Evolutionary conservation across 257 asterid species (phyloP).

Genomic region (Ajuga chamaepitys): DNA sequence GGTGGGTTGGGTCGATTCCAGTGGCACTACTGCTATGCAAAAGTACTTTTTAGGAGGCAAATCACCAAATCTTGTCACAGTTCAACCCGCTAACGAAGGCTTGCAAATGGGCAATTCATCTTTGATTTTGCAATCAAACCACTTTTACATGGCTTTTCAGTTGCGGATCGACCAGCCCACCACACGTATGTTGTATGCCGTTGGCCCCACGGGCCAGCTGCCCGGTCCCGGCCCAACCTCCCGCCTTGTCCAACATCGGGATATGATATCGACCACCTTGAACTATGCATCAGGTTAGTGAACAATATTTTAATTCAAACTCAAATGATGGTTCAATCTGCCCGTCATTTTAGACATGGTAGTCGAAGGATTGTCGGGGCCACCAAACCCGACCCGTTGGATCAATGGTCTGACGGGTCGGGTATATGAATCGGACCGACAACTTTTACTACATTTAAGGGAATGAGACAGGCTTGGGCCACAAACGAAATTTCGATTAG

Average conservation of each 20-base stretch:
- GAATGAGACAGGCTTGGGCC: too few relatives aligned
- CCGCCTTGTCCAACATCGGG: constrained; percentile 41
- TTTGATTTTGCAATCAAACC: constrained; percentile 23
- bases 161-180: constrained; percentile 34
- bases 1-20: constrained; percentile 51
- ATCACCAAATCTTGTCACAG: constrained; percentile 26
- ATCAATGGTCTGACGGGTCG: too few relatives aligned
- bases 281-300: constrained; percentile 64
- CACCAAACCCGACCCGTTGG: too few relatives aligned
- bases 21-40: constrained; percentile 17
- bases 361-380: too few relatives aligned
- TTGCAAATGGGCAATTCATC: constrained; percentile 40
- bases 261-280: constrained; percentile 33
- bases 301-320: background rate
- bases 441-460: too few relatives aligned
- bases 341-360: background rate
- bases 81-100: constrained; percentile 26
- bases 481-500: too few relatives aligned
- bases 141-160: constrained; percentile 55
- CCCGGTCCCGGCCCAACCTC: constrained; percentile 27
- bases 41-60: constrained; percentile 57
- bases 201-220: constrained; percentile 39
- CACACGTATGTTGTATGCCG: constrained; percentile 47
- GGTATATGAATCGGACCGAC: too few relatives aligned
- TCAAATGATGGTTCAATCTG: background rate